Conservation (phyloP, 371 early-diverging fungal genomes). For the Circinella umbellata region DNA sequence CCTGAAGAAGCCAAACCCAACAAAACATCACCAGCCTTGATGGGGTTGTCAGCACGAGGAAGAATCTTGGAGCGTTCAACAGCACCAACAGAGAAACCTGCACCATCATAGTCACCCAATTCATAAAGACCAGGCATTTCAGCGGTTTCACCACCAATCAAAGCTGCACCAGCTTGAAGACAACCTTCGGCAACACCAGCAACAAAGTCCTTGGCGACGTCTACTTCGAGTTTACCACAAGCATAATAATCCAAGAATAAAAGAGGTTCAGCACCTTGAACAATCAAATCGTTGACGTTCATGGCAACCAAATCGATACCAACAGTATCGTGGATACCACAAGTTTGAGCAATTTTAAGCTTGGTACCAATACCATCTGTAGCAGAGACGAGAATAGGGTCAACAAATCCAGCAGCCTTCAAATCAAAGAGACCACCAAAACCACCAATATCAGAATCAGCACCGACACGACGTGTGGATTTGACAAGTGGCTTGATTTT, state of each 20-base stretch:
- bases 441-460: constrained; percentile 97
- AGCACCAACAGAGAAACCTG: constrained; percentile 98
- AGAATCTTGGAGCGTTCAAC: constrained; percentile 88
- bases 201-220: constrained; percentile 90
- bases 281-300: constrained; percentile 98
- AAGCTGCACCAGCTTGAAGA: constrained; percentile 88
- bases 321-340: constrained; percentile 88
- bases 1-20: constrained; percentile 94
- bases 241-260: constrained; percentile 98
- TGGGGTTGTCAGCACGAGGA: constrained; percentile 75
- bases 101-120: constrained; percentile 90
- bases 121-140: constrained; percentile 98
- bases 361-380: constrained; percentile 99
- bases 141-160: constrained; percentile 98
- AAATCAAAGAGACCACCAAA: constrained; percentile 98
- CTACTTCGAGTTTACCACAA: constrained; percentile 90
- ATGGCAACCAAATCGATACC: constrained; percentile 97
- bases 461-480: constrained; percentile 88
- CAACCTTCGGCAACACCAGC: constrained; percentile 96
- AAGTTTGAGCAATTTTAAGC: constrained; percentile 91
- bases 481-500: constrained; percentile 94
- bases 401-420: constrained; percentile 87
- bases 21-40: constrained; percentile 83
- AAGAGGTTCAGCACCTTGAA: constrained; percentile 98
- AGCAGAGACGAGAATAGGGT: constrained; percentile 93